Evolutionary conservation across 2,329 filamentous ascomycete species (phyloP), one percentile per base, ranked within the genome.

Genomic region (Botrytis porri): DNA sequence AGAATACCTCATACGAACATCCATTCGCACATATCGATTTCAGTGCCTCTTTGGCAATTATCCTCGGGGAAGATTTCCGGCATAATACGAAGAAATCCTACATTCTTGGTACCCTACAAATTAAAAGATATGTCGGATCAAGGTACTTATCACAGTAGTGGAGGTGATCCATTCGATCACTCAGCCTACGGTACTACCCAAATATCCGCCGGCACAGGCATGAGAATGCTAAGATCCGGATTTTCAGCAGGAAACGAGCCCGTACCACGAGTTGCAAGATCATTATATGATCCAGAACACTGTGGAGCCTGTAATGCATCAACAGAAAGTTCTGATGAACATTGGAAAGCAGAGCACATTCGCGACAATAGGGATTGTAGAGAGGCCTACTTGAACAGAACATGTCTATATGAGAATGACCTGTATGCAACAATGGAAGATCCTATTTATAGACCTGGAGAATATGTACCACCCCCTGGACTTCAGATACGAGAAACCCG

Each of bases 251-350:
- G 9, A 37, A 8, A 6, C 4, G 59, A 39, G 32, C 59, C 59
- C 25, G 35, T 61, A 16, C 1, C 10, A 25, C 22, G 0, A 61
- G 5, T n/a, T 16, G 0, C 0, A n/a, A 61, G 35, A 37, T 14
- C 59, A 16, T 61, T 25, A 12, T 61, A 39, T 61, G 59, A 61
- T 39, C 14, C 3, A 32, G 12, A 16, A 1, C 59, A 61, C 22
- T 61, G 59, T 61, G 59, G 35, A 39, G 22, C 10, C 4, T 61
- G 35, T 25, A 2, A 61, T n/a, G 35, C 22, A 25, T 25, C 16
- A 10, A 59, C 1, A 22, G 22, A 8, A 0, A 0, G 2, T 20
- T 14, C 10, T n/a, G 22, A 7, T 12, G 4, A 22, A 61, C 1
- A 37, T 37, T 61, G 59, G 59, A 61, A 61, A 61, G 2, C 0